These are phyloP conservation scores for Melampsora larici-populina DNA, from an alignment of 1,284 basidiomycete genomes.

Conservation along the genomic window DNA sequence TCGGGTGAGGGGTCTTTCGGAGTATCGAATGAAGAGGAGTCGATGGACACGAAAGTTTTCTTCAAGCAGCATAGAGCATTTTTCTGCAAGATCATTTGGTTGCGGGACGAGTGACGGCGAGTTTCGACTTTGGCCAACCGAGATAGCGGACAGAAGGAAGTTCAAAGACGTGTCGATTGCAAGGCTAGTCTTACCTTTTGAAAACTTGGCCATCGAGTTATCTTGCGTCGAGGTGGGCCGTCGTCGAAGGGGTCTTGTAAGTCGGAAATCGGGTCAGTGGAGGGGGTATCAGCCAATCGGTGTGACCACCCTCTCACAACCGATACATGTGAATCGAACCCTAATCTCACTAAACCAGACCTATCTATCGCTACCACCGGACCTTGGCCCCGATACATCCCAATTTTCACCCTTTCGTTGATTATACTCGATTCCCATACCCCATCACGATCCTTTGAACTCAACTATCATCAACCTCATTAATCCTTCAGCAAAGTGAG, in stretches of 20 bases:
- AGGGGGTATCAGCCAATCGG: background rate
- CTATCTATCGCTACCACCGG: background rate
- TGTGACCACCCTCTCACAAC: background rate
- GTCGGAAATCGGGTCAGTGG: background rate
- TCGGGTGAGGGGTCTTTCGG: background rate
- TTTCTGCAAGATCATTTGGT: too few species aligned
- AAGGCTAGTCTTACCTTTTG: background rate
- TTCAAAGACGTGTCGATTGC: background rate
- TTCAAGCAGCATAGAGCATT: too few species aligned
- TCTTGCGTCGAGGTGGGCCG: background rate
- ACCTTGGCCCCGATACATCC: background rate
- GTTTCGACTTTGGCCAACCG: background rate
- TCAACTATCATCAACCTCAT: background rate
- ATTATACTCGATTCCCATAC: background rate
- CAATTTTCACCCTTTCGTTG: too few species aligned
- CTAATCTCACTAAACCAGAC: background rate
- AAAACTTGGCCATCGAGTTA: conserved; percentile 6
- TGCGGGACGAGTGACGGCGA: too few species aligned
- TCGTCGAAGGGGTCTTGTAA: background rate
- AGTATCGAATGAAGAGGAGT: too few species aligned
- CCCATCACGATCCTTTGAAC: background rate
- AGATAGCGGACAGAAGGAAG: background rate
- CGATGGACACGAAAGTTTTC: too few species aligned
- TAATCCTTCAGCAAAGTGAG: conserved; percentile 1
- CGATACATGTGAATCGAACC: background rate